Evolutionary conservation across 1,284 basidiomycete genomes (phyloP), one percentile per base, ranked within the genome.

Genomic region (Hypsizygus ulmarius): DNA sequence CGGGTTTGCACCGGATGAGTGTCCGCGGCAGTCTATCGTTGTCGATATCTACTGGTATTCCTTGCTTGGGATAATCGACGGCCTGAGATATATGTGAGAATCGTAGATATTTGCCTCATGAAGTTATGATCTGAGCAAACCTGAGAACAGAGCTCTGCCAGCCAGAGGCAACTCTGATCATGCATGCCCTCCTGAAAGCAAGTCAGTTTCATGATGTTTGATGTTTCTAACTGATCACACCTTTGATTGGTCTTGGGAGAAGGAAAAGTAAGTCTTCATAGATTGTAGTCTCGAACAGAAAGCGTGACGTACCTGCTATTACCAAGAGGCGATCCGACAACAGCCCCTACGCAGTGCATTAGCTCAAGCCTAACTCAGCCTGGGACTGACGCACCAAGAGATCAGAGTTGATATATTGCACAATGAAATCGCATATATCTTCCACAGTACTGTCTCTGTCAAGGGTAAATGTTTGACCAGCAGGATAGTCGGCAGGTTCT

Each of bases 321-420:
- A 81, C 74, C 11, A 93, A 72, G 55, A 91, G 82, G 39, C 82
- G 73, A 59, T 81, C 74, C n/a, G 82, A 79, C 36, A 84, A 63
- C 25, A 88, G 64, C 19, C 86, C 87, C 87, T 87, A 33, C 12
- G 41, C 14, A 32, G n/a, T 12, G 39, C 30, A 33, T 33, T 11
- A 45, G 29, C 16, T 37, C 8, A 28, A 32, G 38, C 15, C 11
- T 8, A 4, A 32, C 15, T n/a, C n/a, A n/a, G n/a, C n/a, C n/a
- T n/a, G n/a, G 15, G 9, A 11, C 5, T 5, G 8, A 57, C 72
- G 40, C 64, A 87, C 86, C 68, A 87, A 64, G 29, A 88, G 75
- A 58, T 92, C 89, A 0, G 87, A 89, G 52, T 87, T 79, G 59
- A 91, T 88, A 51, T 89, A 93, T 56, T 92, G 82, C 15, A 93